Evolutionary conservation across 208 protist species (phyloP), one percentile per base, ranked within the genome.

Genomic region (Leishmania mexicana): DNA sequence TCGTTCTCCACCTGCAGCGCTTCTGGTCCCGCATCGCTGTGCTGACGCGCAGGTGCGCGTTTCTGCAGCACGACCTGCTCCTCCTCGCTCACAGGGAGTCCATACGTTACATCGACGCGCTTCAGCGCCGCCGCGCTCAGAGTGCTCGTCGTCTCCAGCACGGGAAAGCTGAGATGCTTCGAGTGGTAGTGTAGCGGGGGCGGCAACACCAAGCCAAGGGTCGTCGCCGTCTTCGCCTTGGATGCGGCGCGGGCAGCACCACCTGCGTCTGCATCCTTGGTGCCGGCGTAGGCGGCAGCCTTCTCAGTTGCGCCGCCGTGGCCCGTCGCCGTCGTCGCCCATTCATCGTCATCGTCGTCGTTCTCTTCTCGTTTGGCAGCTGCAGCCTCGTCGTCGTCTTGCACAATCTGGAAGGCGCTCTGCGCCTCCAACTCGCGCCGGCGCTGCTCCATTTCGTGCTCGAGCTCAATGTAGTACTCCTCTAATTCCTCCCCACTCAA

Each of bases 401-500:
- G 70, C 10, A 89, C 92, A 1, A 89, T 84, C n/a, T 89, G 60
- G 60, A 82, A 92, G 19, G 67, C 80, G 58, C 84, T 88, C 62
- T 87, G 86, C 53, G 86, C 85, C 71, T 88, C 82, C 65, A 92
- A 62, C 67, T 87, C 73, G 13, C 84, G 88, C 35, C 83, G 85
- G 62, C 89, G 77, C 72, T 87, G 87, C 81, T 96, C 91, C 54
- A 89, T 45, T 38, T 92, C 90, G 65, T 81, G 82, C 78, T 97
- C 94, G 24, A 91, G 76, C 75, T 90, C 81, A 35, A 97, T 71
- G 85, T 97, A 98, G 84, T 96, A 98, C 84, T 94, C 89, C 81
- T 96, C 93, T 60, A 98, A 79, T 79, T 98, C 93, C 79, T 96
- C 95, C 35, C 89, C 92, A 65, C 86, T 92, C 8, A 98, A 85